These are phyloP conservation scores for Trichoderma harzianum DNA, from an alignment of 2,329 filamentous ascomycete genomes.

Conservation along the genomic window DNA sequence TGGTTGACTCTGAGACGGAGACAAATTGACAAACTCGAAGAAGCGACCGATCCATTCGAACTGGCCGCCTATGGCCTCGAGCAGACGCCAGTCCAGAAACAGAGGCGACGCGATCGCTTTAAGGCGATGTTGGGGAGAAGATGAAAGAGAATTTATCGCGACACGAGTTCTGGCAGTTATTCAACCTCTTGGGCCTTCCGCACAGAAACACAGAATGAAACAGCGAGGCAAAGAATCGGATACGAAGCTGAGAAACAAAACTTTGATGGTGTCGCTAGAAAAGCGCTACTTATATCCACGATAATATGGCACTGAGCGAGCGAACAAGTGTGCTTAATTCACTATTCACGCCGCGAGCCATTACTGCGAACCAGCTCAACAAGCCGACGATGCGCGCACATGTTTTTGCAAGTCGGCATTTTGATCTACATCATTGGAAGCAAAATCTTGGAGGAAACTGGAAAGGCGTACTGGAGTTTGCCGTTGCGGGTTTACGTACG, in stretches of 20 bases:
- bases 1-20: conserved; percentile 6
- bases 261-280: not conserved
- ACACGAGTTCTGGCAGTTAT: not conserved
- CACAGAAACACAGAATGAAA: no score
- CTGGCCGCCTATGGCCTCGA: conserved; percentile 11
- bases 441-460: not conserved
- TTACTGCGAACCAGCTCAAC: not conserved
- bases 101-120: conserved; percentile 8
- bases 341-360: not conserved
- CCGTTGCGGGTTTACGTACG: not conserved
- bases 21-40: conserved; percentile 5
- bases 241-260: not conserved
- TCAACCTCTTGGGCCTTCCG: not conserved
- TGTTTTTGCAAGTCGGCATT: not conserved
- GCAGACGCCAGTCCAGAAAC: not conserved
- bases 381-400: not conserved
- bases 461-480: not conserved
- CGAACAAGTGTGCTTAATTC: not conserved
- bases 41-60: conserved; percentile 11
- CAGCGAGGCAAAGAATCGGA: not conserved
- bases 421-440: not conserved
- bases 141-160: not conserved
- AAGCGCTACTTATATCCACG: not conserved
- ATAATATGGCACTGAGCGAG: not conserved
- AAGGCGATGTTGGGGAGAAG: not conserved